A percentile compares a stretch with the other conserved stretches of the same genome.
Evolutionary conservation across 768 basidiomycete species (phyloP).

Genomic region (Coprinopsis marcescibilis): DNA sequence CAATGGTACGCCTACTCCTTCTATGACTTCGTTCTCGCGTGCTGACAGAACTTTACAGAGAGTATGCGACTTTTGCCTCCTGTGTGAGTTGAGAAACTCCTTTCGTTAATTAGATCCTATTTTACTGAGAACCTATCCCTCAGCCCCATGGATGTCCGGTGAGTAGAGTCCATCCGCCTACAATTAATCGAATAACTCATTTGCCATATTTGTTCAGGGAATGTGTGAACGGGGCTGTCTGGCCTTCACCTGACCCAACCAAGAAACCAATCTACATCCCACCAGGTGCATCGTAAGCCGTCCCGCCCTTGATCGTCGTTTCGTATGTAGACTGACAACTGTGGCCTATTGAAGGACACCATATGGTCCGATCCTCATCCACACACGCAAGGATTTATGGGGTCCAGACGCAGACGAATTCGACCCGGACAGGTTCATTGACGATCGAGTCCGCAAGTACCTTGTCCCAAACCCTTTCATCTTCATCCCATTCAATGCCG

Average conservation of each 20-base stretch:
- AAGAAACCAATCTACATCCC: slow-evolving; percentile 28
- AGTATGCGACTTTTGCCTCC: slow-evolving; percentile 21
- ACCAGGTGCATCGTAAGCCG: slow-evolving; percentile 21
- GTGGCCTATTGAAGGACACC: slow-evolving; percentile 9
- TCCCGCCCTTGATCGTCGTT: background rate
- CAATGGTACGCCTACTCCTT: slow-evolving; percentile 21
- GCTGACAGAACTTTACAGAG: slow-evolving; percentile 10
- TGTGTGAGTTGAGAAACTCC: slow-evolving; percentile 12
- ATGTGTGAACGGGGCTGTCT: slow-evolving; percentile 17
- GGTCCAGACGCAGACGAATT: slow-evolving; percentile 27
- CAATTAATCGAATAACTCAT: background rate
- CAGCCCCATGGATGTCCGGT: slow-evolving; percentile 15
- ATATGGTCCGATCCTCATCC: slow-evolving; percentile 46
- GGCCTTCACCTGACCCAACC: slow-evolving; percentile 18
- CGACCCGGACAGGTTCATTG: slow-evolving; percentile 63
- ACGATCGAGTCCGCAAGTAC: slow-evolving; percentile 48
- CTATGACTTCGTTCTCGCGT: background rate
- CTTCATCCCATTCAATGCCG: slow-evolving; percentile 65
- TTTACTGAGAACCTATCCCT: background rate
- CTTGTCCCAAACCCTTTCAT: slow-evolving; percentile 59
- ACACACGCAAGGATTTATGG: slow-evolving; percentile 45
- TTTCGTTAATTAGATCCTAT: background rate
- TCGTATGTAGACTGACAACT: background rate
- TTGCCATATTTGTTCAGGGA: slow-evolving; percentile 13
- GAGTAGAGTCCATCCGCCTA: background rate